A percentile compares a stretch with the other conserved stretches of the same genome.
Conservation (phyloP, 1,284 basidiomycete genomes). For the Tremellales sp. region DNA sequence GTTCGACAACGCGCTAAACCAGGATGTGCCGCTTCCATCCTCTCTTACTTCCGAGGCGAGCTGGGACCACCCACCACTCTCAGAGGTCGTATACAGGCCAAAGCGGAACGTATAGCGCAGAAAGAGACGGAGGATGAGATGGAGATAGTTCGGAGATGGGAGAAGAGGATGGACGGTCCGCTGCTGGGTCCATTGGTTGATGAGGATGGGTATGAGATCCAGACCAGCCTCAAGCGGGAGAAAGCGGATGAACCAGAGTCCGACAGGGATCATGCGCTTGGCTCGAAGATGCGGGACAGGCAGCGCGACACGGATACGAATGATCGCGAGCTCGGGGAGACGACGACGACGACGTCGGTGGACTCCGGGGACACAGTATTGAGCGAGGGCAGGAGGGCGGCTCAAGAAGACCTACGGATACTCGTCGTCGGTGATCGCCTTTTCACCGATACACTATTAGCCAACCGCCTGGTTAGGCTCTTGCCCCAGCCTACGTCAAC, state of each 20-base stretch:
- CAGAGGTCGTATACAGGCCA: slow-evolving; percentile 7
- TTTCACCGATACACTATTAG: slow-evolving; percentile 85
- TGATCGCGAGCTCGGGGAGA: neutral
- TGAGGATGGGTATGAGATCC: neutral
- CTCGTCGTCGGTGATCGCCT: slow-evolving; percentile 84
- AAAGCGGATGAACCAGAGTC: too few relatives aligned
- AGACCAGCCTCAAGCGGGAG: slow-evolving; percentile 4
- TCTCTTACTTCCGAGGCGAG: slow-evolving; percentile 55
- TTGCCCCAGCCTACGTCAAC: slow-evolving; percentile 17
- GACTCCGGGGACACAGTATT: neutral
- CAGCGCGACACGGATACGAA: slow-evolving; percentile 1
- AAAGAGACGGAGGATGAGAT: slow-evolving; percentile 28
- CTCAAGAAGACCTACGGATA: slow-evolving; percentile 53
- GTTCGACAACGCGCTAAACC: slow-evolving; percentile 74
- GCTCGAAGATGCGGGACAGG: slow-evolving; percentile 4
- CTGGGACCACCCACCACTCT: slow-evolving; percentile 23
- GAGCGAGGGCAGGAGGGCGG: too few relatives aligned
- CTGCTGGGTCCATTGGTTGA: slow-evolving; percentile 25
- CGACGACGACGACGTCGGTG: neutral
- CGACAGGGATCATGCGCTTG: neutral
- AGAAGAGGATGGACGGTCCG: slow-evolving; percentile 29
- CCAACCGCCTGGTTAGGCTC: slow-evolving; percentile 57
- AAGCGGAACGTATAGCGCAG: slow-evolving; percentile 4
- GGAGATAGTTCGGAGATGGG: slow-evolving; percentile 21
- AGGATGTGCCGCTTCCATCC: slow-evolving; percentile 64